Evolutionary conservation across 441 rosid species (phyloP), one percentile per base, ranked within the genome.

Genomic region (Pelargonium cotyledonis): DNA sequence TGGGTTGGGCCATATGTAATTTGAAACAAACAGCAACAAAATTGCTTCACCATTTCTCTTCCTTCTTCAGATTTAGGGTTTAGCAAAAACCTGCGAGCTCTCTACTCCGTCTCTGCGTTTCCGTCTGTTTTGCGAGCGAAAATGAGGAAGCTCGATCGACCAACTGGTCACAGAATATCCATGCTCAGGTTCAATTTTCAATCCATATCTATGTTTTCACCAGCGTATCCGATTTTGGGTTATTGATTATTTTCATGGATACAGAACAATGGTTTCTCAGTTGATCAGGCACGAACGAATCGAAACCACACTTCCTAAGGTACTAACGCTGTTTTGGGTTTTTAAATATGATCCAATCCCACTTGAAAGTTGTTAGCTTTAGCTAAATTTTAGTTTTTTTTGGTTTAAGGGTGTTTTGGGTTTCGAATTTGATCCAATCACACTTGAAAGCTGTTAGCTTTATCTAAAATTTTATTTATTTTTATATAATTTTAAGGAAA

Each of bases 271-370:
- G 92, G 98, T 89, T 15, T 93, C 98, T 21, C 97, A 91, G 72
- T 61, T 93, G 85, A 91, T 91, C 74, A 91, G 89, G 80, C 98
- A 91, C 74, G 97, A 94, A 73, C 84, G 97, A 4, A 87, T 91
- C 16, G 96, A 91, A 70, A 93, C 98, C 68, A 91, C 96, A 2
- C 93, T 93, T 72, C 85, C 97, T 8, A 93, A 89, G 89, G 98
- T 85, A 72, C 19, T 69, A 2, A n/a, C 3, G 18, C 7, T 1
- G 15, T 5, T 5, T 68, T 66, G 15, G 21, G 14, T 21, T 47
- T 47, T 4, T 12, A 19, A 4, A 6, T 18, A 11, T 5, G 38
- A 9, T 19, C 29, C 41, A 57, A 21, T 67, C 35, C 16, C 38
- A 31, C 16, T 51, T 5, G 57, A 51, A 51, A 51, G 57, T 6